A percentile compares a stretch with the other conserved stretches of the same genome.
phyloP scores from a whole-genome alignment of 2,329 filamentous ascomycete species.

The Fusarium sublunatum region DNA sequence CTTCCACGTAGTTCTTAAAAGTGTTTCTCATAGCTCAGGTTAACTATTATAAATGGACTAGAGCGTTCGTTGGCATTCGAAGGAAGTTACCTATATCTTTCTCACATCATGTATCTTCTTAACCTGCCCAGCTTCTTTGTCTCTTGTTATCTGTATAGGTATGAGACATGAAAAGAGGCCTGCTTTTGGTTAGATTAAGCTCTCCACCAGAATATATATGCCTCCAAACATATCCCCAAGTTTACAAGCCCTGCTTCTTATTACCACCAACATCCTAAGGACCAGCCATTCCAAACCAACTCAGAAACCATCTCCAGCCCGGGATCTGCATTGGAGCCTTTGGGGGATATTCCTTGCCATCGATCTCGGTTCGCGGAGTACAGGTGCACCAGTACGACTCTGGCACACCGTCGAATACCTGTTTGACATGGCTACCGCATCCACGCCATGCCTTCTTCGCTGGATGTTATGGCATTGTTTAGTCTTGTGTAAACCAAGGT shows the following conservation, averaged over 20 bases:
- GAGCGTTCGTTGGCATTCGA: too few species aligned
- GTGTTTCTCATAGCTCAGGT: too few species aligned
- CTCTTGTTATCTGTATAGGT: neutral
- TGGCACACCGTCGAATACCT: constrained; percentile 57
- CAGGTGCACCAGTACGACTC: constrained; percentile 62
- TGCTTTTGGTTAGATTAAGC: too few species aligned
- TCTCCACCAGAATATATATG: neutral
- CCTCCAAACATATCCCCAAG: neutral
- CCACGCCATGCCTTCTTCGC: constrained; percentile 63
- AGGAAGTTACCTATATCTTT: too few species aligned
- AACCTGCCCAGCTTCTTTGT: neutral
- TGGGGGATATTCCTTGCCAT: constrained; percentile 60
- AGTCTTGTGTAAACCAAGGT: neutral
- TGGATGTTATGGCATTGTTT: constrained; percentile 33
- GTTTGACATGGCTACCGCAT: constrained; percentile 60
- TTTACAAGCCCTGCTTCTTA: constrained; percentile 40
- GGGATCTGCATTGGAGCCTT: constrained; percentile 54
- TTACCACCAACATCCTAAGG: constrained; percentile 3
- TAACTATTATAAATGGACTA: too few species aligned
- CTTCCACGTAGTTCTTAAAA: too few species aligned
- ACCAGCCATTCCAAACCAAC: constrained; percentile 38
- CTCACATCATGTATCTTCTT: too few species aligned
- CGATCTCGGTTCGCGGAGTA: constrained; percentile 56
- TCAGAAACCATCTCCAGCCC: constrained; percentile 54
- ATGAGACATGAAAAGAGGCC: neutral